phyloP scores from a whole-genome alignment of 352 stramenopile species.

The Phytophthora citrophthora region DNA sequence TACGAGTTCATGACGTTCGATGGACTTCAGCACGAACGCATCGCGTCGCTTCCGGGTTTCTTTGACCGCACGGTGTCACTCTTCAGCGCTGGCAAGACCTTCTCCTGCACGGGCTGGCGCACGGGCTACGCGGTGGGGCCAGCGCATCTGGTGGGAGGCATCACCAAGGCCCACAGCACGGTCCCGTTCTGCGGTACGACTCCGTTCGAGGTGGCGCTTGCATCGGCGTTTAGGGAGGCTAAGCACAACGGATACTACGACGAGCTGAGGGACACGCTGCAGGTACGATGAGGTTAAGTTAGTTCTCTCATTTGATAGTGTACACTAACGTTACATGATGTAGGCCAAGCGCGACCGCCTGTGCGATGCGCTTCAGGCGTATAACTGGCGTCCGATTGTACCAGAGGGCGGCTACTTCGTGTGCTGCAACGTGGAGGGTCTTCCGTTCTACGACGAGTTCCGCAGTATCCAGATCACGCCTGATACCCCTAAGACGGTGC shows the following conservation, averaged over 20 bases:
- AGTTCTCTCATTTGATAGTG: slow-evolving; percentile 12
- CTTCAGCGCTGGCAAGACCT: slow-evolving; percentile 93
- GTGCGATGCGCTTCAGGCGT: slow-evolving; percentile 74
- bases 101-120: slow-evolving; percentile 94
- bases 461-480: slow-evolving; percentile 53
- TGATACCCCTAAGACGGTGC: slow-evolving; percentile 65
- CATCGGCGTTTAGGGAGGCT: slow-evolving; percentile 85
- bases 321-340: slow-evolving; percentile 39
- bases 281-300: slow-evolving; percentile 36
- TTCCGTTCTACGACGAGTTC: slow-evolving; percentile 82
- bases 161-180: slow-evolving; percentile 83
- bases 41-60: slow-evolving; percentile 84
- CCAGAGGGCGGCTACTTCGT: slow-evolving; percentile 97
- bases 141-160: slow-evolving; percentile 54
- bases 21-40: slow-evolving; percentile 65
- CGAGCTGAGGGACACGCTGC: slow-evolving; percentile 64
- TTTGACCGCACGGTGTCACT: slow-evolving; percentile 92
- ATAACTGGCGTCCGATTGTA: slow-evolving; percentile 91
- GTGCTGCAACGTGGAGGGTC: slow-evolving; percentile 78
- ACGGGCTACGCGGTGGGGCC: slow-evolving; percentile 85
- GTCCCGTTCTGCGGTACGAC: slow-evolving; percentile 95
- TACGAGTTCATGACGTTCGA: slow-evolving; percentile 98
- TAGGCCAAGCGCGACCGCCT: slow-evolving; percentile 89
- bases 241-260: slow-evolving; percentile 91
- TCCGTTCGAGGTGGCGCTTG: slow-evolving; percentile 94